Evolutionary conservation across 1,284 basidiomycete species (phyloP).

Genomic region (Sparassis latifolia): DNA sequence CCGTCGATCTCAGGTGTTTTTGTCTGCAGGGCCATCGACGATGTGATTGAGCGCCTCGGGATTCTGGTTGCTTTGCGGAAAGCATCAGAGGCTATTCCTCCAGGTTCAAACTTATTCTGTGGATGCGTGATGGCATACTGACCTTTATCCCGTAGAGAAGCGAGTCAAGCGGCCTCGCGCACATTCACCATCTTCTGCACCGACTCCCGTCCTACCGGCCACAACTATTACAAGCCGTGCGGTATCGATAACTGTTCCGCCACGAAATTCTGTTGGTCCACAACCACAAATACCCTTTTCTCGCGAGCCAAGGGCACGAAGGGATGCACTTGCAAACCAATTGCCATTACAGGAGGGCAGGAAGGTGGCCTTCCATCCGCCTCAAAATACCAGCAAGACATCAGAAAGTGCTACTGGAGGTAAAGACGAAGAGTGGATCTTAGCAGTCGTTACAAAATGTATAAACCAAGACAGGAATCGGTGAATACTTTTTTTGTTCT

Average conservation of each 20-base stretch:
- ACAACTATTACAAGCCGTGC: conserved; percentile 32
- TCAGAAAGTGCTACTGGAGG: conserved; percentile 38
- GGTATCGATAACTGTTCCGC: conserved; percentile 47
- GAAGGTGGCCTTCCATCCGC: conserved; percentile 75
- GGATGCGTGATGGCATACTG: background rate
- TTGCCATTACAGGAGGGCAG: conserved; percentile 63
- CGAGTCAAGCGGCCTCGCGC: conserved; percentile 67
- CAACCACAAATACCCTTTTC: conserved; percentile 45
- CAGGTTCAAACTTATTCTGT: conserved; percentile 36
- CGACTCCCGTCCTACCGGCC: conserved; percentile 32
- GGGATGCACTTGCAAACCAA: conserved; percentile 53
- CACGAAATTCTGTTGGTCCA: conserved; percentile 53
- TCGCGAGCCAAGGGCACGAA: conserved; percentile 59
- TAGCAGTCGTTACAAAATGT: conserved; percentile 66
- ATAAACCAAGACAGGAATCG: conserved; percentile 65
- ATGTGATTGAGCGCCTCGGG: conserved; percentile 60
- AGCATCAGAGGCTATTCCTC: conserved; percentile 52
- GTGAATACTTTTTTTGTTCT: conserved; percentile 24
- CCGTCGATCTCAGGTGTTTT: conserved; percentile 8
- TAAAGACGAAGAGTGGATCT: conserved; percentile 72
- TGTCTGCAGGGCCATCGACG: conserved; percentile 53
- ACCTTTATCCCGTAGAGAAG: conserved; percentile 43
- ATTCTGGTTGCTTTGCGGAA: conserved; percentile 66
- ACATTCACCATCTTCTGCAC: conserved; percentile 49
- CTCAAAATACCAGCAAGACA: conserved; percentile 38